Evolutionary conservation across 2,329 filamentous ascomycete genomes (phyloP).

Genomic region (Emergomyces africanus): DNA sequence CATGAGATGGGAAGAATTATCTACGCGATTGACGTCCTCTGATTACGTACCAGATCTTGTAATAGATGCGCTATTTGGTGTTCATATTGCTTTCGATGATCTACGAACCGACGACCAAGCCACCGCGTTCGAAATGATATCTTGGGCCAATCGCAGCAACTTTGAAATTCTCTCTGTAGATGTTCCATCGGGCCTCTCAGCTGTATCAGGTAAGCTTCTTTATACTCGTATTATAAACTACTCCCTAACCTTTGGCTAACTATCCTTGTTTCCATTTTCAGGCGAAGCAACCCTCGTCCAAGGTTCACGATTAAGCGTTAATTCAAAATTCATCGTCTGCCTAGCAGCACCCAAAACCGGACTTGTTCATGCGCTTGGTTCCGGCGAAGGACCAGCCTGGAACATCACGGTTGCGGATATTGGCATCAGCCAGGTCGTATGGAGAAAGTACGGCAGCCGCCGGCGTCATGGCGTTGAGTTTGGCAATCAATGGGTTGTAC

Average conservation of each 20-base stretch:
- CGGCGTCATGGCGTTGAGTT: constrained; percentile 79
- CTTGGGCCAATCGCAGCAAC: constrained; percentile 84
- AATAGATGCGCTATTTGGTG: constrained; percentile 76
- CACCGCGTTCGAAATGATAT: constrained; percentile 76
- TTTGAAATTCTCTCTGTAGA: constrained; percentile 78
- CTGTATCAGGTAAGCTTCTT: constrained; percentile 53
- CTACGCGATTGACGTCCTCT: constrained; percentile 37
- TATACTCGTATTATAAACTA: neutral
- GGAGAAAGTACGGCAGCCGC: constrained; percentile 72
- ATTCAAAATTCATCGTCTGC: constrained; percentile 69
- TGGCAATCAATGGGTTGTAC: constrained; percentile 72
- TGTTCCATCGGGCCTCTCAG: constrained; percentile 78
- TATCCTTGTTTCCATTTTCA: constrained; percentile 8
- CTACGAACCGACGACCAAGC: constrained; percentile 70
- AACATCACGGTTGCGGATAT: constrained; percentile 75
- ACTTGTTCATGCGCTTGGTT: constrained; percentile 61
- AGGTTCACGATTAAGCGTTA: constrained; percentile 64
- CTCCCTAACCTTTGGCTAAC: neutral
- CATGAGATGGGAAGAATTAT: constrained; percentile 46
- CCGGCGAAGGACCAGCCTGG: constrained; percentile 50
- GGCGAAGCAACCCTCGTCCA: constrained; percentile 50
- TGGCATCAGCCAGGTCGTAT: constrained; percentile 68
- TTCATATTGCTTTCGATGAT: constrained; percentile 81
- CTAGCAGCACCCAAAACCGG: constrained; percentile 81
- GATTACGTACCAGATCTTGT: constrained; percentile 63